These are phyloP conservation scores for Lichtheimia hyalospora DNA, from an alignment of 371 early-diverging fungal genomes.

Conservation along the genomic window DNA sequence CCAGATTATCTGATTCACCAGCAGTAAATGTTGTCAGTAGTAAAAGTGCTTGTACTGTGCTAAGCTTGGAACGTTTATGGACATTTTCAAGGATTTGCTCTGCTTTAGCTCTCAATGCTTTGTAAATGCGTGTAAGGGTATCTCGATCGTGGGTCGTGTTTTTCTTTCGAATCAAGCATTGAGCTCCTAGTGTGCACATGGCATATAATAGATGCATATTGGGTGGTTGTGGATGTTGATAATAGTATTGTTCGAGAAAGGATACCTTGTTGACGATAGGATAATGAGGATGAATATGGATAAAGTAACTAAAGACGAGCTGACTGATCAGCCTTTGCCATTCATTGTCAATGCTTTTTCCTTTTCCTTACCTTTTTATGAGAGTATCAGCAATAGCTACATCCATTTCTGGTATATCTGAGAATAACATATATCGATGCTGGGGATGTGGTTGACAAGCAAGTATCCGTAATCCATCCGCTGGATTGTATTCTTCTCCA, in stretches of 20 bases:
- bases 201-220: constrained; percentile 34
- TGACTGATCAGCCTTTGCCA: not conserved
- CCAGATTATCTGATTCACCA: constrained; percentile 19
- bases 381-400: constrained; percentile 28
- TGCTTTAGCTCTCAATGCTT: constrained; percentile 19
- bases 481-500: constrained; percentile 14
- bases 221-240: constrained; percentile 27
- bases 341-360: not conserved
- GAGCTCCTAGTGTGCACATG: constrained; percentile 23
- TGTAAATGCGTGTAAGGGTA: constrained; percentile 6
- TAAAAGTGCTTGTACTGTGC: constrained; percentile 39
- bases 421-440: constrained; percentile 18
- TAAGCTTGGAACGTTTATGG: constrained; percentile 33
- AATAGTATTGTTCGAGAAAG: constrained; percentile 40
- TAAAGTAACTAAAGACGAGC: constrained; percentile 28
- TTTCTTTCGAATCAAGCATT: constrained; percentile 6
- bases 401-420: constrained; percentile 26
- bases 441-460: not conserved
- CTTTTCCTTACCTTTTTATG: constrained; percentile 24
- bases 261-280: constrained; percentile 41
- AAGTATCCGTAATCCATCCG: no score
- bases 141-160: constrained; percentile 8
- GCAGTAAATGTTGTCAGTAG: constrained; percentile 30
- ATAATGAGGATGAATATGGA: constrained; percentile 22
- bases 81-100: constrained; percentile 20